Evolutionary conservation across 176 grass and related monocot species (phyloP).

Genomic region (Musa itinerans): DNA sequence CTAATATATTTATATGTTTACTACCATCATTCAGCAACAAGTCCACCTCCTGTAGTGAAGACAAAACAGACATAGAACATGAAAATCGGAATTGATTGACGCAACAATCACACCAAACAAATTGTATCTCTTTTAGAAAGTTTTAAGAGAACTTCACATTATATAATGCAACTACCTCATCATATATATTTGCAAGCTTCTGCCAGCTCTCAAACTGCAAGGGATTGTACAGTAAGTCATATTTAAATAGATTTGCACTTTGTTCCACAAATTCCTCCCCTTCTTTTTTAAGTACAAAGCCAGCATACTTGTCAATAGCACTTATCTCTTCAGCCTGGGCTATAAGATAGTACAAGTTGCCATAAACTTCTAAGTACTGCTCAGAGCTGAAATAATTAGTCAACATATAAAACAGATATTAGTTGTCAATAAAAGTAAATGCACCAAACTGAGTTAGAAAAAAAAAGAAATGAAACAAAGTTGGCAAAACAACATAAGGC

Average conservation of each 20-base stretch:
- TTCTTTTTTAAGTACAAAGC: conserved; percentile 98
- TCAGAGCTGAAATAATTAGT: conserved; percentile 59
- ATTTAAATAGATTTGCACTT: conserved; percentile 89
- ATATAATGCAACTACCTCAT: conserved; percentile 49
- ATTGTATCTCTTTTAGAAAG: background rate
- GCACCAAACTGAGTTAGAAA: conserved; percentile 9
- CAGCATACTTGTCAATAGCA: conserved; percentile 85
- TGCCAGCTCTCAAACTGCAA: conserved; percentile 90
- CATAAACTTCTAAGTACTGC: conserved; percentile 89
- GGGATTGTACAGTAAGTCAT: conserved; percentile 88
- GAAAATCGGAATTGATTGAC: background rate
- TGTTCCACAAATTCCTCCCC: conserved; percentile 94
- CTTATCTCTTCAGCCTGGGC: conserved; percentile 87
- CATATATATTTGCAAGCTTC: conserved; percentile 87
- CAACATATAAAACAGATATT: conserved; percentile 29
- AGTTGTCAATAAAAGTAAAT: background rate
- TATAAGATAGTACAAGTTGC: conserved; percentile 76
- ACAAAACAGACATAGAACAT: conserved; percentile 1
- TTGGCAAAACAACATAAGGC: background rate
- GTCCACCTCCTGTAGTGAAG: conserved; percentile 67
- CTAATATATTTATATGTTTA: conserved; percentile 91
- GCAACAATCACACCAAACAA: background rate
- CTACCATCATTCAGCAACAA: conserved; percentile 94
- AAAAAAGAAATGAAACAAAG: background rate
- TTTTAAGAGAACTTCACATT: background rate